These are phyloP conservation scores for Reutealis trisperma DNA, from an alignment of 345 rosid species.

Conservation along the genomic window DNA sequence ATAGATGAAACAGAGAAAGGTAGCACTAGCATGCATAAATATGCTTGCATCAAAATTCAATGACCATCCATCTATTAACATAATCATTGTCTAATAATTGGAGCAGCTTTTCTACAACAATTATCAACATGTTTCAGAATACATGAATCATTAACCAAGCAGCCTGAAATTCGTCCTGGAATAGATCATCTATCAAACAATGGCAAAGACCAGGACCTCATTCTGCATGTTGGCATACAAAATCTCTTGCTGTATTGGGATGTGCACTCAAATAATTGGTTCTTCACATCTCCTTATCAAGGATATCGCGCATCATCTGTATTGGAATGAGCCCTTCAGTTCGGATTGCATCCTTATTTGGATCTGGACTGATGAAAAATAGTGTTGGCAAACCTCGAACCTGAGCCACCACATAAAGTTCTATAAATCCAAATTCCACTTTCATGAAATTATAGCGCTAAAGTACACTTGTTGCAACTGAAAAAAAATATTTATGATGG, in stretches of 20 bases:
- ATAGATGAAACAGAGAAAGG: too few relatives aligned
- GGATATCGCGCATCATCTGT: conserved; percentile 39
- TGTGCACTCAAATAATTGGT: neutral
- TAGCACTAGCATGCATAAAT: too few relatives aligned
- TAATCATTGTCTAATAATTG: too few relatives aligned
- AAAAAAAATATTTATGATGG: neutral
- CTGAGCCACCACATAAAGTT: conserved; percentile 38
- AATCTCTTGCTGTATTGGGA: neutral
- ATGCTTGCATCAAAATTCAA: too few relatives aligned
- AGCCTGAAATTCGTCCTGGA: neutral
- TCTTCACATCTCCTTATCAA: conserved; percentile 78
- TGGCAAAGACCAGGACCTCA: neutral
- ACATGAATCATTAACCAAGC: neutral
- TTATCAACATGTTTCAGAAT: neutral
- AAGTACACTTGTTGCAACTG: neutral
- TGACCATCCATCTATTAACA: too few relatives aligned
- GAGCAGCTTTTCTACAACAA: neutral
- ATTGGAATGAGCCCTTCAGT: conserved; percentile 86
- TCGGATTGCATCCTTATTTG: conserved; percentile 83
- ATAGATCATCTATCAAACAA: neutral
- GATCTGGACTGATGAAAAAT: conserved; percentile 83
- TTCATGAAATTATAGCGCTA: neutral
- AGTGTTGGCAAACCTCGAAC: conserved; percentile 91
- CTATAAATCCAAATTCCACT: neutral
- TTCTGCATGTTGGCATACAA: too few relatives aligned